Conservation (phyloP, 768 basidiomycete genomes). For the Boletus tylopilopsis region DNA sequence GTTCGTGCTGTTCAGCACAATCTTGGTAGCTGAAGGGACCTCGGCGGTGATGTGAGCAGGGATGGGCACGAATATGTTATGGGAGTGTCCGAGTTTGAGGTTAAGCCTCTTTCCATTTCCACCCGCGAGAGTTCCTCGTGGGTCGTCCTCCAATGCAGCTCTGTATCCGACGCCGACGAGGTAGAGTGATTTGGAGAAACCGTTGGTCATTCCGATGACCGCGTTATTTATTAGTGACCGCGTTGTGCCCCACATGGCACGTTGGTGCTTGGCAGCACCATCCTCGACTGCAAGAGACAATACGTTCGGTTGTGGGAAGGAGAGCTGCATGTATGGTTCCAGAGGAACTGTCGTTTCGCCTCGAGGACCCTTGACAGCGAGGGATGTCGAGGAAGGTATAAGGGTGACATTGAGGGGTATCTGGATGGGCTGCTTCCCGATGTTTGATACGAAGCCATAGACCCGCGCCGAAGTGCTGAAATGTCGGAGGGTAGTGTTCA, state of each 20-base stretch:
- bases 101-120: slow-evolving; percentile 67
- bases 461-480: slow-evolving; percentile 51
- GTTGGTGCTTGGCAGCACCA: slow-evolving; percentile 67
- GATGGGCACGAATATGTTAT: slow-evolving; percentile 78
- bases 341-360: slow-evolving; percentile 48
- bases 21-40: slow-evolving; percentile 80
- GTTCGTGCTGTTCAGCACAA: slow-evolving; percentile 77
- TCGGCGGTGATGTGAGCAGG: slow-evolving; percentile 79
- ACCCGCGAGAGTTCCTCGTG: slow-evolving; percentile 54
- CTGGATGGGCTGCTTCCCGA: slow-evolving; percentile 57
- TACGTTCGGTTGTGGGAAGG: slow-evolving; percentile 30
- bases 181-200: slow-evolving; percentile 78
- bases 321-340: slow-evolving; percentile 42
- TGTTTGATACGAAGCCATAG: slow-evolving; percentile 51
- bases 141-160: slow-evolving; percentile 79
- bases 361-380: slow-evolving; percentile 58
- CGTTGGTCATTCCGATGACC: slow-evolving; percentile 83
- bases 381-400: slow-evolving; percentile 29
- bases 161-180: slow-evolving; percentile 96
- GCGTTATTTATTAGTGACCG: slow-evolving; percentile 89
- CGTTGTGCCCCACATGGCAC: slow-evolving; percentile 94
- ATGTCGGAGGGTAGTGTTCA: slow-evolving; percentile 27
- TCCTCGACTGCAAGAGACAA: slow-evolving; percentile 48
- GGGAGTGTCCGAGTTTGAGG: slow-evolving; percentile 92
- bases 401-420: slow-evolving; percentile 49